Base-by-base conservation (phyloP, 805 yeast genomes). In the Pichia nanzhaoensis region DNA sequence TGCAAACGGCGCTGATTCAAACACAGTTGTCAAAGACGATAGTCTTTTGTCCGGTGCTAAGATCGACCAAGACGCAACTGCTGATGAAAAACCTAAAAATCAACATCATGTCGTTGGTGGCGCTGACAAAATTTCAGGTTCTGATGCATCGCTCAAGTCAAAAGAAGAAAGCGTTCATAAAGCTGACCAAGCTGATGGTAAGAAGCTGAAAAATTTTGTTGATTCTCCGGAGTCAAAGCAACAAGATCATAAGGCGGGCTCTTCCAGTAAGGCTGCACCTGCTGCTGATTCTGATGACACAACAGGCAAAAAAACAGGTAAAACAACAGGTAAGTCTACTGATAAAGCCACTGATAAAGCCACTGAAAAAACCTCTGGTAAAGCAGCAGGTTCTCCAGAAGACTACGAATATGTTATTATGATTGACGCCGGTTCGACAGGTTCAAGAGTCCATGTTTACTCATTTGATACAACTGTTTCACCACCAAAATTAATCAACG, bases 391-490 rank as follows among this genome's bases (percentile, higher is more conserved):
- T 18, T 39, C 41, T 13, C 28, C 34, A 8, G 37, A 31, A 6
- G 46, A 67, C 38, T 66, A 76, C 31, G 84, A 84, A 59, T 91
- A 74, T 55, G 97, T 90, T 27, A 76, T 93, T 20, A 89, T 93
- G 96, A 72, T 93, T 46, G 99, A 93, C 69, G 99, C 99, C 7
- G 99, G 99, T 8, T 90, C 98, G 1, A 84, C 95, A 14, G 99
- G 99, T 28, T 89, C 97, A 14, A 81, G 99, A 64, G 85, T 93
- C 34, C 99, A 95, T 65, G 82, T 93, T 39, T 93, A 95, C 67
- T 80, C 84, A 56, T 93, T 93, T 68, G 86, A 88, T 68, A 80
- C 87, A 45, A 90, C 98, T 61, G 72, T 71, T 39, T 77, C 84
- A 33, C 91, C 95, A 45, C 98, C 99, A 37, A 73, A 69, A 47